phyloP scores from a whole-genome alignment of 1,139 yeast genomes.

The Candida albicans region DNA sequence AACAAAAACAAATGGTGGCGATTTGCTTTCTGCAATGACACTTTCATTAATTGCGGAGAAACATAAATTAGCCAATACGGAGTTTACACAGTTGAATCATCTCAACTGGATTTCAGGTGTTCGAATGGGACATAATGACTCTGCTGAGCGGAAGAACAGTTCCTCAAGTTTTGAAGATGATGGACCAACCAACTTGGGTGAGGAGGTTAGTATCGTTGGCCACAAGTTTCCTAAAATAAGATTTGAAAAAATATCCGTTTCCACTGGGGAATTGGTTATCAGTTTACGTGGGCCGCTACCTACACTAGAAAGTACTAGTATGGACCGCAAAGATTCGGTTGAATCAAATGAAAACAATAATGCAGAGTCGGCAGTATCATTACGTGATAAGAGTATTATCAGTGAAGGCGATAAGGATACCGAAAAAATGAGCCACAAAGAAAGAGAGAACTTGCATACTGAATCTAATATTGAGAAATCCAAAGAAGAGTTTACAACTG shows the following conservation, averaged over 20 bases:
- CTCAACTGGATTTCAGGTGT: conserved; percentile 95
- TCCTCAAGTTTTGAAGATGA: conserved; percentile 29
- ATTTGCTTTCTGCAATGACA: conserved; percentile 37
- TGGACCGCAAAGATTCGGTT: conserved; percentile 2
- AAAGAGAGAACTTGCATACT: conserved; percentile 6
- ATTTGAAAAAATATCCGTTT: conserved; percentile 84
- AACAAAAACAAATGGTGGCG: conserved; percentile 34
- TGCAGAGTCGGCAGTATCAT: conserved; percentile 5
- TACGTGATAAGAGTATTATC: conserved; percentile 7
- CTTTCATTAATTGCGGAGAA: conserved; percentile 35
- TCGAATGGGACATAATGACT: conserved; percentile 65
- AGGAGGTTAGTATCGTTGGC: conserved; percentile 87
- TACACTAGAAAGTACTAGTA: not conserved
- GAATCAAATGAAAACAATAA: conserved; percentile 5
- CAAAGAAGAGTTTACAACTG: conserved; percentile 17
- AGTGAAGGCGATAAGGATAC: conserved; percentile 10
- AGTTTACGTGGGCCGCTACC: conserved; percentile 81
- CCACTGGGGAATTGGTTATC: conserved; percentile 76
- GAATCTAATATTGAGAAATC: conserved; percentile 11
- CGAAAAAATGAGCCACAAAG: conserved; percentile 7
- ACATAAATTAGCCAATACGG: conserved; percentile 25
- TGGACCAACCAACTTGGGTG: conserved; percentile 75
- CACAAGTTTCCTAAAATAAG: conserved; percentile 84
- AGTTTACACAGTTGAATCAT: conserved; percentile 54
- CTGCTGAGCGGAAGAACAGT: conserved; percentile 16